These are phyloP conservation scores for Triticum timopheevii DNA, from an alignment of 176 grass and related monocot species.

Conservation along the genomic window DNA sequence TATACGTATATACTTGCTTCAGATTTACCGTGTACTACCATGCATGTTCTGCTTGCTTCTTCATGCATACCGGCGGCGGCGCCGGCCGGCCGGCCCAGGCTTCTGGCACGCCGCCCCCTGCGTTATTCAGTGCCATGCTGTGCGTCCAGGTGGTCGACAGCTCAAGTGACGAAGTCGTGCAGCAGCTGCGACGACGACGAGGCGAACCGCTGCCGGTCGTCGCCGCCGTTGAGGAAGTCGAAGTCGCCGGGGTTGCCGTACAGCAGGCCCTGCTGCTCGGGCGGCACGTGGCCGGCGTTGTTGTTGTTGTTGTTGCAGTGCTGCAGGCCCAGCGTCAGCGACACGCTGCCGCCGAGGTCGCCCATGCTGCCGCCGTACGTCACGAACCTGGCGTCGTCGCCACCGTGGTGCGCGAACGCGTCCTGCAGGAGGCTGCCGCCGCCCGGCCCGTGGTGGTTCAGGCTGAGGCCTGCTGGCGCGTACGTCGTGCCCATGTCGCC, in stretches of 20 bases:
- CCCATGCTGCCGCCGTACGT: constrained; percentile 71
- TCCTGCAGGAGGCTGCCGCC: constrained; percentile 56
- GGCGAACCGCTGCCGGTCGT: constrained; percentile 64
- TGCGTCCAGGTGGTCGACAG: background rate
- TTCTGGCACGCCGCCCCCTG: constrained; percentile 35
- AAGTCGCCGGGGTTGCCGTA: constrained; percentile 57
- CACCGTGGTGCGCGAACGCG: constrained; percentile 38
- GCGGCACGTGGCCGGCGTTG: constrained; percentile 26
- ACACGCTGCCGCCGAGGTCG: constrained; percentile 64
- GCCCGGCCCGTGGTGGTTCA: constrained; percentile 33
- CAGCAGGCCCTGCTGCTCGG: constrained; percentile 46
- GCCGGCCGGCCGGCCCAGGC: constrained; percentile 39
- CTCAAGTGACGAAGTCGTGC: constrained; percentile 90
- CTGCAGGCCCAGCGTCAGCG: constrained; percentile 85
- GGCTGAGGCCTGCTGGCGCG: constrained; percentile 40
- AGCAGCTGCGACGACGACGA: constrained; percentile 62
- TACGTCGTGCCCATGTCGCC: constrained; percentile 5
- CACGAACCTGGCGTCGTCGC: constrained; percentile 58
- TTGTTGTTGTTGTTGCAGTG: constrained; percentile 59
- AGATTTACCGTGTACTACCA: constrained; percentile 32
- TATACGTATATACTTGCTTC: constrained; percentile 42
- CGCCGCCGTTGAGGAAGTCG: constrained; percentile 61
- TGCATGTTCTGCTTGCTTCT: constrained; percentile 14
- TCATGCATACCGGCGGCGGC: constrained; percentile 19
- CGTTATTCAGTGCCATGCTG: constrained; percentile 25